A percentile compares a stretch with the other conserved stretches of the same genome.
These are phyloP conservation scores for Erodium trifolium DNA, from an alignment of 441 rosid species.

Conservation along the genomic window DNA sequence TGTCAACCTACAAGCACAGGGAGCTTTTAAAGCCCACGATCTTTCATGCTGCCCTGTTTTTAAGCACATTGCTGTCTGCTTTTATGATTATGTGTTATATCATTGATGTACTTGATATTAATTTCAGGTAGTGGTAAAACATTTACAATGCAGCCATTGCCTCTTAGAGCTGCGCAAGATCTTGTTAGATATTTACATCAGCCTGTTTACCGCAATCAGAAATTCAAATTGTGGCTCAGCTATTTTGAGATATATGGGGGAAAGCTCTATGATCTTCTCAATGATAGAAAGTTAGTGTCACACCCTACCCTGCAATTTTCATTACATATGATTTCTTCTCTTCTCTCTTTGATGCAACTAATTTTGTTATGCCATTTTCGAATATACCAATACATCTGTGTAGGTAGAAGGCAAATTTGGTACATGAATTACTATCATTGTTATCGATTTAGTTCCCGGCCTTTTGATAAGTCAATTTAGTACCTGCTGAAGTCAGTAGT, in stretches of 20 bases:
- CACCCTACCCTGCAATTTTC: constrained; percentile 5
- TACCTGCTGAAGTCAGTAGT: too few species aligned
- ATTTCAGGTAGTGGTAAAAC: constrained; percentile 96
- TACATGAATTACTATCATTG: too few species aligned
- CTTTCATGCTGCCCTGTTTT: not conserved
- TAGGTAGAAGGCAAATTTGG: not conserved
- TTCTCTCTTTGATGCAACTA: too few species aligned
- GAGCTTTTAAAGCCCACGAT: not conserved
- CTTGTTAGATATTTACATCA: constrained; percentile 80
- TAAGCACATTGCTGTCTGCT: not conserved
- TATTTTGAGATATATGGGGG: constrained; percentile 98
- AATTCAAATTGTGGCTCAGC: constrained; percentile 92
- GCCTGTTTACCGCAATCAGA: constrained; percentile 76
- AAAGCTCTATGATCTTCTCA: constrained; percentile 86
- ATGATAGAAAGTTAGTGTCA: constrained; percentile 71
- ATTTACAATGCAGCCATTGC: constrained; percentile 96
- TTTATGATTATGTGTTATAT: constrained; percentile 9
- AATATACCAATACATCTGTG: too few species aligned
- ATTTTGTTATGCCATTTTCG: not conserved
- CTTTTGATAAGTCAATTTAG: too few species aligned
- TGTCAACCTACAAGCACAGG: not conserved
- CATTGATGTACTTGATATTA: not conserved
- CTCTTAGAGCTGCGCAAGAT: constrained; percentile 81
- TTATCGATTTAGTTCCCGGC: too few species aligned
- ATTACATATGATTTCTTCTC: too few species aligned